Evolutionary conservation across 192 early-diverging fungal species (phyloP), one percentile per base, ranked within the genome.

Genomic region (Linderina pennispora): DNA sequence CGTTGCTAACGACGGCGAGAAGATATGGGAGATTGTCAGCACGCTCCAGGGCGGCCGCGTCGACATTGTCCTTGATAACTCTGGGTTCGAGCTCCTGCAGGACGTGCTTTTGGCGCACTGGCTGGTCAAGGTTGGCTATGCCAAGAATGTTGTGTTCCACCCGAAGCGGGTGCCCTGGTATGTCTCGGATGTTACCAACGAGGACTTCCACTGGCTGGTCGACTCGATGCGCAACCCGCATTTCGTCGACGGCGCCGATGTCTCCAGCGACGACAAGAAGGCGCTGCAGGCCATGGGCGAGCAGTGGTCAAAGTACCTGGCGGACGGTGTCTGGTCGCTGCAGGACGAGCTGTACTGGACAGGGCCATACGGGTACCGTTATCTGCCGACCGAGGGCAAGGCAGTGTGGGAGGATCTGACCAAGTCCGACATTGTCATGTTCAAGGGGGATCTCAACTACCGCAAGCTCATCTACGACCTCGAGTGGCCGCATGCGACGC

Each of bases 381-480:
- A 91, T 38, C 68, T 99, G 23, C 77, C 77, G 8, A 80, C 74
- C 2, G 68, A 75, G 36, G 83, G 80, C 15, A 74, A 77, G 17
- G 78, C 78, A 17, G 55, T 94, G 10, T 92, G 78, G 63, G 36
- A 60, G 4, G 62, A 79, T 73, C 50, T 75, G 26, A 40, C 42
- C 11, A 58, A 69, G 31, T 65, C 89, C 1, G 70, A 82, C 22
- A 36, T 91, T 17, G 72, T 89, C 33, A 80, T 99, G 11, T 97
- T 92, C 60, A 99, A 99, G 65, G 96, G 96, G 25, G 96, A 99
- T 53, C 61, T 99, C 48, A 99, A 97, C 74, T 97, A 90, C 62
- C 77, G 94, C 36, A 99, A 99, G 62, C 73, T 93, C 22, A 79
- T 88, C n/a, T 91, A 92, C 65, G 94, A 97, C 50, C 85, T 83